Percentiles rank a stretch among this genome's conserved stretches.
phyloP scores from a whole-genome alignment of 2,329 filamentous ascomycete genomes.

The Aspergillus aculeatus region DNA sequence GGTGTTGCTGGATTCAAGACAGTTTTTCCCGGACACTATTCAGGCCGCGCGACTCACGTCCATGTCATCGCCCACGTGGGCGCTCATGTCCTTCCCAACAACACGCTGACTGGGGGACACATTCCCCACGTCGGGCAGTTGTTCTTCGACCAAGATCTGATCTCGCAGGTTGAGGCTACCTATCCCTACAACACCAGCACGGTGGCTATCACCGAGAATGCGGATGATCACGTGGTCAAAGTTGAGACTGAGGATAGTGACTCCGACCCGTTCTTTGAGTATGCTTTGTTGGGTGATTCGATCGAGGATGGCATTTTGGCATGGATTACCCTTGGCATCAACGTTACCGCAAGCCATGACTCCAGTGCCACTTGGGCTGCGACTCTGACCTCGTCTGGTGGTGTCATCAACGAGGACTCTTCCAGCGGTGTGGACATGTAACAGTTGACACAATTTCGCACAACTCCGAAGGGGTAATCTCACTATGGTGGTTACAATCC shows the following conservation, averaged over 20 bases:
- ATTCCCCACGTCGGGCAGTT: conserved; percentile 63
- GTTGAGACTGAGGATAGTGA: conserved; percentile 16
- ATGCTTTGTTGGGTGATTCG: conserved; percentile 15
- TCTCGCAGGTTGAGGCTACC: conserved; percentile 48
- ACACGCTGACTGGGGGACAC: conserved; percentile 46
- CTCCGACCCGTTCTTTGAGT: conserved; percentile 19
- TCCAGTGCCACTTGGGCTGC: background rate
- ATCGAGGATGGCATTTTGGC: conserved; percentile 17
- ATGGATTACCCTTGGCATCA: conserved; percentile 18
- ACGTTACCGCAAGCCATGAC: conserved; percentile 14
- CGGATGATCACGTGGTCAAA: conserved; percentile 16
- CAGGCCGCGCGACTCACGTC: conserved; percentile 34
- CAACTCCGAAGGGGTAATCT: too few species aligned
- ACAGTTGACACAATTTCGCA: too few species aligned
- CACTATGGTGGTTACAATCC: too few species aligned
- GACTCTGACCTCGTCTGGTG: background rate
- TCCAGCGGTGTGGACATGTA: background rate
- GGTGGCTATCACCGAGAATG: conserved; percentile 16
- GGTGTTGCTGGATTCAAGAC: conserved; percentile 45
- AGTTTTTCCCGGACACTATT: conserved; percentile 48
- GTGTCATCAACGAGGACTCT: background rate
- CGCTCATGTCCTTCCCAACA: conserved; percentile 28
- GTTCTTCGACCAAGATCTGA: conserved; percentile 61
- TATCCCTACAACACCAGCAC: conserved; percentile 35
- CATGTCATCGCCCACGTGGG: conserved; percentile 34